Conservation (phyloP, 305 asterid species). For the Fraxinus dipetala region DNA sequence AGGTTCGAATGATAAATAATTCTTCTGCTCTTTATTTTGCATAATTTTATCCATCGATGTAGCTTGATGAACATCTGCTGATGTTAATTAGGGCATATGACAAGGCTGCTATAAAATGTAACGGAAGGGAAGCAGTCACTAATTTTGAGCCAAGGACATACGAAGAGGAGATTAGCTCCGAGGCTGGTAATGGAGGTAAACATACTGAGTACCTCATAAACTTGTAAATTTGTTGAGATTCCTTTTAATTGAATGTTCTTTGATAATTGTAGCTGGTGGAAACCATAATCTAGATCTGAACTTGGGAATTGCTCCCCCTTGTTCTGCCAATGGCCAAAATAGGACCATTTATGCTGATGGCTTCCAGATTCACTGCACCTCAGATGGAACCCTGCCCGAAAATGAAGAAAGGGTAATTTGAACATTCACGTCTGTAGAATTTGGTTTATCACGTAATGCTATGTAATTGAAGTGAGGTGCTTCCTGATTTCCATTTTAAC, state of each 20-base stretch:
- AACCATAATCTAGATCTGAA: slow-evolving; percentile 54
- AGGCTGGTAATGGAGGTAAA: slow-evolving; percentile 49
- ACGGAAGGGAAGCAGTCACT: slow-evolving; percentile 87
- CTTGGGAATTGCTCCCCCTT: slow-evolving; percentile 68
- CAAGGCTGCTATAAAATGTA: slow-evolving; percentile 85
- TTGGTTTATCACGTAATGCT: background rate
- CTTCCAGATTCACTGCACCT: slow-evolving; percentile 33
- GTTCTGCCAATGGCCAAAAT: slow-evolving; percentile 25
- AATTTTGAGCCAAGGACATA: slow-evolving; percentile 72
- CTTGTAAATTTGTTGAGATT: background rate
- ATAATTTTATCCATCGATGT: background rate
- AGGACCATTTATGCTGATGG: slow-evolving; percentile 31
- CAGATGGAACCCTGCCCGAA: slow-evolving; percentile 31
- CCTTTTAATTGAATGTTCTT: background rate
- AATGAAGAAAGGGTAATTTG: slow-evolving; percentile 46
- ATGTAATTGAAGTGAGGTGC: background rate
- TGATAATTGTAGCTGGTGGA: slow-evolving; percentile 31
- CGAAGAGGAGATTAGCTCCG: slow-evolving; percentile 52
- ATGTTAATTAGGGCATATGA: slow-evolving; percentile 70
- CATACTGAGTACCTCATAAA: background rate
- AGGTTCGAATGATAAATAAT: slow-evolving; percentile 45
- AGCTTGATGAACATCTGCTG: slow-evolving; percentile 8
- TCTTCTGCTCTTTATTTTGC: background rate
- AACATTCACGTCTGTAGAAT: background rate
- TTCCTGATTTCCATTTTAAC: background rate